Percentiles rank a stretch among this genome's conserved stretches.
Conservation (phyloP, 306 rosid species). For the Quercus glauca region DNA sequence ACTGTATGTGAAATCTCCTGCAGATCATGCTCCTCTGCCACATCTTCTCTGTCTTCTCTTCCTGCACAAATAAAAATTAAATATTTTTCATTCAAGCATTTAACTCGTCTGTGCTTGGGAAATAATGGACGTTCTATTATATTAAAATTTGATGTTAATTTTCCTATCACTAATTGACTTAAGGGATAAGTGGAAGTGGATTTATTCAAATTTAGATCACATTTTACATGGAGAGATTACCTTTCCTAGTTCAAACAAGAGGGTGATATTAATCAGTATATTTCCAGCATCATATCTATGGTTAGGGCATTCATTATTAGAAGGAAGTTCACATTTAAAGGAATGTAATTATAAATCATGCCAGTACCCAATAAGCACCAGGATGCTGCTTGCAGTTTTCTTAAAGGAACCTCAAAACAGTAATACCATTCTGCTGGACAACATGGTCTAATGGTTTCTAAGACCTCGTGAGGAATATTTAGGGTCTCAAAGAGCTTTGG, state of each 20-base stretch:
- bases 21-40: no score
- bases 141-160: no score
- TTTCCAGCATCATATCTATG: background rate
- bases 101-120: background rate
- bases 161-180: no score
- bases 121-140: background rate
- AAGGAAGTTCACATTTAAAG: background rate
- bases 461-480: no score
- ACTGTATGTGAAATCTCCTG: no score
- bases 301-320: background rate
- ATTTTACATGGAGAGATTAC: background rate
- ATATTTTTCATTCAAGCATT: background rate
- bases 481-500: no score
- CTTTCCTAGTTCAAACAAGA: background rate
- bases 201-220: background rate
- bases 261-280: no score
- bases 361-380: slow-evolving; percentile 91
- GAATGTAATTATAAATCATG: slow-evolving; percentile 9
- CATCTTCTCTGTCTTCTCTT: no score
- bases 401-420: slow-evolving; percentile 95
- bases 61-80: background rate
- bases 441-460: slow-evolving; percentile 25
- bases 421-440: slow-evolving; percentile 90
- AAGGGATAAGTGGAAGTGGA: background rate
- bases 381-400: slow-evolving; percentile 97